Conservation (phyloP, 768 basidiomycete genomes). For the Floccularia luteovirens region DNA sequence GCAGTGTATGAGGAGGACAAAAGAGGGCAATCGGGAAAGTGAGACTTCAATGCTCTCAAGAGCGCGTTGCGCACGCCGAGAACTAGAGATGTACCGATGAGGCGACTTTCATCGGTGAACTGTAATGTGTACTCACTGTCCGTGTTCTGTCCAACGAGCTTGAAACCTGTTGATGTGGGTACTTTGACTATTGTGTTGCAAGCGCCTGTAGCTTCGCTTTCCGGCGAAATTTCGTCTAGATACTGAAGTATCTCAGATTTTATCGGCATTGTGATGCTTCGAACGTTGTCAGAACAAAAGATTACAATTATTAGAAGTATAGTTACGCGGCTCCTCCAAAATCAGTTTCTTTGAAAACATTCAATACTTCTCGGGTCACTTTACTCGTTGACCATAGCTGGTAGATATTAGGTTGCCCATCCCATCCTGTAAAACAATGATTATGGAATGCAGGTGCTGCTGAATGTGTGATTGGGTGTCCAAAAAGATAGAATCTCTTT, state of each 20-base stretch:
- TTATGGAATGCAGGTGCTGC: constrained; percentile 23
- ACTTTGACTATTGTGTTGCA: constrained; percentile 29
- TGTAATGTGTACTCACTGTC: constrained; percentile 15
- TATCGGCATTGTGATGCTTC: constrained; percentile 25
- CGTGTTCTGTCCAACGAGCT: constrained; percentile 27
- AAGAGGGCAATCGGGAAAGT: constrained; percentile 11
- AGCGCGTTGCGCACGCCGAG: not conserved
- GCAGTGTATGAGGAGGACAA: constrained; percentile 11
- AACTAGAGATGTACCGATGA: not conserved
- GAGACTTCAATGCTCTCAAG: constrained; percentile 6
- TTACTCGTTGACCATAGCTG: constrained; percentile 23
- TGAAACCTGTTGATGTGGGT: constrained; percentile 13
- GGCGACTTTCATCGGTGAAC: not conserved
- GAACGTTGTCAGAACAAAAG: too few relatives aligned
- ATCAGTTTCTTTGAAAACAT: constrained; percentile 12
- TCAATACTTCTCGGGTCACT: constrained; percentile 19
- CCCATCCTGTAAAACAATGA: constrained; percentile 17
- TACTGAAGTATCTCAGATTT: constrained; percentile 23
- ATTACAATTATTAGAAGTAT: too few relatives aligned
- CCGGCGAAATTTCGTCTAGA: constrained; percentile 23
- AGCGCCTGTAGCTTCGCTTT: constrained; percentile 20
- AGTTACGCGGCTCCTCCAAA: constrained; percentile 26
- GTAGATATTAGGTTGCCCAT: constrained; percentile 13
- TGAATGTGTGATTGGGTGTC: constrained; percentile 26
- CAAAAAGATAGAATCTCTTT: constrained; percentile 20